A percentile compares a stretch with the other conserved stretches of the same genome.
These are phyloP conservation scores for Puccinia horiana DNA, from an alignment of 1,284 basidiomycete genomes.

Conservation along the genomic window DNA sequence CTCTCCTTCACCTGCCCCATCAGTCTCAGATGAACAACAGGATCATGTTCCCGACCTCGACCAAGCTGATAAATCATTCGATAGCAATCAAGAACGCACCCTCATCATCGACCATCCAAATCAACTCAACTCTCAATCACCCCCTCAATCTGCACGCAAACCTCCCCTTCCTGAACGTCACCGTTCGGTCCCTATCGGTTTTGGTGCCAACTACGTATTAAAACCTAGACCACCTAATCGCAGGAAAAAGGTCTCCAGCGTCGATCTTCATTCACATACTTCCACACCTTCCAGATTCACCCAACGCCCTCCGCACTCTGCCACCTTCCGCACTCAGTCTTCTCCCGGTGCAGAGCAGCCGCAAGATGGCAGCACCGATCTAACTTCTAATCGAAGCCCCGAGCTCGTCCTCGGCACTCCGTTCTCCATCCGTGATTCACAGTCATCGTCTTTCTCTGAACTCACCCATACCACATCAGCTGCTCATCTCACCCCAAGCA, in stretches of 20 bases:
- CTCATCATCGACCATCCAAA: constrained; percentile 6
- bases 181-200: constrained; percentile 3
- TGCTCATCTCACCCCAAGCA: constrained; percentile 17
- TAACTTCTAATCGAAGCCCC: background rate
- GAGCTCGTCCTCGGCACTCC: constrained; percentile 12
- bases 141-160: background rate
- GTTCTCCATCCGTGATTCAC: background rate
- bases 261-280: background rate
- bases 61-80: constrained; percentile 26
- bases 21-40: background rate
- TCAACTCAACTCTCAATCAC: background rate
- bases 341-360: background rate
- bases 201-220: background rate
- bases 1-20: constrained; percentile 16
- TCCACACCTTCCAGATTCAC: background rate
- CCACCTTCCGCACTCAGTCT: background rate
- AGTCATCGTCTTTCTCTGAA: constrained; percentile 3
- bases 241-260: constrained; percentile 10
- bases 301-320: background rate
- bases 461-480: background rate
- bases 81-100: background rate
- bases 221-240: constrained; percentile 37
- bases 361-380: background rate
- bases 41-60: background rate
- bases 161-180: background rate